These are phyloP conservation scores for Rhizophora mangle DNA, from an alignment of 345 rosid genomes.

Conservation along the genomic window DNA sequence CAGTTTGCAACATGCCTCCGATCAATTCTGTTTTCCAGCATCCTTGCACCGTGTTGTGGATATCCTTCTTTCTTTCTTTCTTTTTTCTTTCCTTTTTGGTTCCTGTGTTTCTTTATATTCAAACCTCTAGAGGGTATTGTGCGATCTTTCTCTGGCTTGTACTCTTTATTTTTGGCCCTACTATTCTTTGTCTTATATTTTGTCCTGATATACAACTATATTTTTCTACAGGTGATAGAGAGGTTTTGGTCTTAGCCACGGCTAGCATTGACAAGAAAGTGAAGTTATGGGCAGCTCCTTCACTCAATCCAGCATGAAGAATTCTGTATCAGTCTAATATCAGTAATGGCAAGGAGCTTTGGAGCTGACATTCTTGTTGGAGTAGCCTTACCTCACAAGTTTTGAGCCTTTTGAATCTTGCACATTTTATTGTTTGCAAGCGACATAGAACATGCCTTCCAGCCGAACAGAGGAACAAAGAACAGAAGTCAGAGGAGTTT, in stretches of 20 bases:
- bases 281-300: slow-evolving; percentile 82
- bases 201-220: background rate
- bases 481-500: background rate
- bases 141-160: too few relatives aligned
- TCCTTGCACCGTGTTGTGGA: too few relatives aligned
- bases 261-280: slow-evolving; percentile 85
- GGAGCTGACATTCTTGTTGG: slow-evolving; percentile 6
- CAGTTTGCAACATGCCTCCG: too few relatives aligned
- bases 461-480: background rate
- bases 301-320: slow-evolving; percentile 21
- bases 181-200: background rate
- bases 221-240: slow-evolving; percentile 49
- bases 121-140: too few relatives aligned
- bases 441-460: background rate
- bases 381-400: background rate
- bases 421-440: background rate
- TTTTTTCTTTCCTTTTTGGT: too few relatives aligned
- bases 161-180: background rate
- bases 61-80: too few relatives aligned
- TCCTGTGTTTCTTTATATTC: too few relatives aligned
- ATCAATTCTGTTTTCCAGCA: too few relatives aligned
- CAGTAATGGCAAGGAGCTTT: background rate
- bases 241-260: slow-evolving; percentile 57
- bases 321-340: background rate
- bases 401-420: background rate